phyloP scores from a whole-genome alignment of 140 eudicot genomes.

The Flaveria floridana region DNA sequence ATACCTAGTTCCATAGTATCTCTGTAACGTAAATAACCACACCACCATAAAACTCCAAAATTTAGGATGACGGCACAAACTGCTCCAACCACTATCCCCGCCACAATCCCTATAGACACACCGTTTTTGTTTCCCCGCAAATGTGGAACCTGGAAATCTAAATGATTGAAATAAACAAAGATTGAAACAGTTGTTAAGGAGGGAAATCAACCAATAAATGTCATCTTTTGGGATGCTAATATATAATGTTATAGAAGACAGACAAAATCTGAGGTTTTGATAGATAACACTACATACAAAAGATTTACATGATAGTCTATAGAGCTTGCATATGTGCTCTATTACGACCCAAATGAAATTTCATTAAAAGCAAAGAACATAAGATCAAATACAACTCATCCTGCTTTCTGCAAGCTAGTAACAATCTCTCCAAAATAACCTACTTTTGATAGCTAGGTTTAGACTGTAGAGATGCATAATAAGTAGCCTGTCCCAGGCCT shows the following conservation, averaged over 20 bases:
- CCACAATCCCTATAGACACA: conserved; percentile 40
- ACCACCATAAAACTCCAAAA: conserved; percentile 59
- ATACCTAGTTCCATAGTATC: conserved; percentile 38
- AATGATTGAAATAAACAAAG: background rate
- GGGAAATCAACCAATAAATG: background rate
- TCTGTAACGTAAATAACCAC: conserved; percentile 40
- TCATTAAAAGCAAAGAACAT: too few species aligned
- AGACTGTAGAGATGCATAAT: too few species aligned
- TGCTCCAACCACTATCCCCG: conserved; percentile 49
- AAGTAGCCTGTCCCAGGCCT: too few species aligned
- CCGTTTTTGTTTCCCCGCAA: background rate
- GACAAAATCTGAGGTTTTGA: too few species aligned
- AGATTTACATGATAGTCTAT: too few species aligned
- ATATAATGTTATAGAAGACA: background rate
- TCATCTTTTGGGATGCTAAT: background rate
- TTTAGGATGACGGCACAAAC: conserved; percentile 28
- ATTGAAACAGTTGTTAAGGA: background rate
- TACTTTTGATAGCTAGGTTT: too few species aligned
- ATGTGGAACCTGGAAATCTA: background rate
- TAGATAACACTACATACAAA: too few species aligned
- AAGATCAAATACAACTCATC: too few species aligned
- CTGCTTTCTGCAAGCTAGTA: too few species aligned
- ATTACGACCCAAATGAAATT: too few species aligned
- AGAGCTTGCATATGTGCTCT: too few species aligned
- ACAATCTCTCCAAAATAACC: too few species aligned